Base-by-base conservation (phyloP, 2,329 filamentous ascomycete genomes). In the Taxawa tesnikishii region DNA sequence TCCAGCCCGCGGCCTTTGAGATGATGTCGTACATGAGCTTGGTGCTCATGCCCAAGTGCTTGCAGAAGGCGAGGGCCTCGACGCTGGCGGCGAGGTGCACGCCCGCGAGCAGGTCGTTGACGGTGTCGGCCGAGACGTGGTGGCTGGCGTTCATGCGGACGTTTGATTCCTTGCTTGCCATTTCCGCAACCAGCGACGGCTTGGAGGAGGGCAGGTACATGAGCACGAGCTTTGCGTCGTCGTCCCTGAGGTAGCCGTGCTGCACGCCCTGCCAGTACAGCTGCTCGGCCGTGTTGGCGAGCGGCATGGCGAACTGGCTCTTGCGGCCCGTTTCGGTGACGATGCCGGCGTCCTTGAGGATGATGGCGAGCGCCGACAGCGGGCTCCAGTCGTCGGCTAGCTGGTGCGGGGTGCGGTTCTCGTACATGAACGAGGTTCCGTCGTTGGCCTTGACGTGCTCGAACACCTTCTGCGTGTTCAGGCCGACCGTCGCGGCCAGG, bases 281-380 rank as follows among this genome's bases (percentile, higher is more conserved):
- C 50, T 79, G 74, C 53, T 82, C 77, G 8, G 76, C 75, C 0
- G 66, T 62, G 23, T 65, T 67, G 34, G 68, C 70, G 47, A 83
- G 67, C 0, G 73, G 73, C 1, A 67, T 67, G 0, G 73, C 66
- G 49, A 78, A 80, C 16, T 61, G 59, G 33, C 60, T 55, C 26
- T 69, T 58, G 13, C 74, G 61, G 1, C 75, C 74, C 36, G 73
- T 74, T 15, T 71, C 68, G 2, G 76, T 81, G 49, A 82, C 79
- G 53, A 82, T 82, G 30, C 69, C 65, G 9, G 58, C 58, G 37
- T 66, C 62, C 43, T 66, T 65, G 10, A 62, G 41, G 24, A 65
- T 65, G 37, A 65, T 66, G 4, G 52, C 59, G 17, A 65, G 49
- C 1, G 63, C 62, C 38, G 59, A 35, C 45, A 56, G 41, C 0